These are phyloP conservation scores for Actinomortierella ambigua DNA, from an alignment of 371 early-diverging fungal species.

Conservation along the genomic window DNA sequence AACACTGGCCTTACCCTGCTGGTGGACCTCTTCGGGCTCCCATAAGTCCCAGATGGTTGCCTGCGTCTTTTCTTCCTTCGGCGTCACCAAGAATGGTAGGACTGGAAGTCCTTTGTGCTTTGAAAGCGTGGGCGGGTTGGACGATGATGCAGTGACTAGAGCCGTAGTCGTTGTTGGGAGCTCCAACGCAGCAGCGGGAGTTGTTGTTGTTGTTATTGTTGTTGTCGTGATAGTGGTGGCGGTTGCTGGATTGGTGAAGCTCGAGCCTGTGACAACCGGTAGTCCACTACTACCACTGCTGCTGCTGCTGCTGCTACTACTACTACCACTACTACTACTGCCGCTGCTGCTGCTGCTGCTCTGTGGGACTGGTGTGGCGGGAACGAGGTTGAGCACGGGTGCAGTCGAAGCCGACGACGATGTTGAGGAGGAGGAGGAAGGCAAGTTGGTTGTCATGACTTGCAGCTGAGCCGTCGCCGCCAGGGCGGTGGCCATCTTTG, in stretches of 20 bases:
- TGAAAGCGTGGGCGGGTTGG: constrained; percentile 39
- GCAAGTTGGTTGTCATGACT: constrained; percentile 28
- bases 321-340: too few species aligned
- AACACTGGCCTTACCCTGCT: constrained; percentile 19
- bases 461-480: constrained; percentile 31
- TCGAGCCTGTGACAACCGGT: too few species aligned
- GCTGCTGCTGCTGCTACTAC: too few species aligned
- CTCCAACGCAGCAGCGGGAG: not conserved
- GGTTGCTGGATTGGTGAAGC: not conserved
- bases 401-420: too few species aligned
- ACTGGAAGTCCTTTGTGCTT: constrained; percentile 44
- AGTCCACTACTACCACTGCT: too few species aligned
- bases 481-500: constrained; percentile 16
- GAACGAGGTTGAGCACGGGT: constrained; percentile 39
- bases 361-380: constrained; percentile 35
- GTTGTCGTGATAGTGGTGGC: too few species aligned
- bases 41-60: constrained; percentile 42
- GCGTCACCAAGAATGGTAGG: constrained; percentile 38
- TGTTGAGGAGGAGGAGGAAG: too few species aligned
- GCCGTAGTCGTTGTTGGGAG: not conserved
- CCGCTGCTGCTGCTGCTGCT: constrained; percentile 5
- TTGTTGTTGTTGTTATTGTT: constrained; percentile 4
- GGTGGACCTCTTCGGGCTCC: constrained; percentile 28
- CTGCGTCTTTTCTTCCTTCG: constrained; percentile 45
- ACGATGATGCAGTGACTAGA: constrained; percentile 2